Percentiles rank a stretch among this genome's conserved stretches.
phyloP scores from a whole-genome alignment of 805 yeast species.

The Monosporozyma siamensis region DNA sequence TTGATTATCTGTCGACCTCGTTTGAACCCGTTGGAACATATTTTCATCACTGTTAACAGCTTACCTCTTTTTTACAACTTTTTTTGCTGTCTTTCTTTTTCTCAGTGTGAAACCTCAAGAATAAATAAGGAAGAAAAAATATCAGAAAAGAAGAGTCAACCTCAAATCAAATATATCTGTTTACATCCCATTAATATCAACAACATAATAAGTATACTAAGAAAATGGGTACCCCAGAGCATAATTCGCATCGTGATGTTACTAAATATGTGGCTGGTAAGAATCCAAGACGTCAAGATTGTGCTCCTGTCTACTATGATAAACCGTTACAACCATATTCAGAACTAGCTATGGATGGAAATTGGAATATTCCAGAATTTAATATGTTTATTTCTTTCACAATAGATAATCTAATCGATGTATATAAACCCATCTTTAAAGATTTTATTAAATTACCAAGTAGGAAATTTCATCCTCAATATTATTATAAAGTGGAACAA shows the following conservation, averaged over 20 bases:
- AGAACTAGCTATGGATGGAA: slow-evolving; percentile 24
- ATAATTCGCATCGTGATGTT: slow-evolving; percentile 4
- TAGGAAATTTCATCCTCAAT: slow-evolving; percentile 69
- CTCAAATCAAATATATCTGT: too few relatives aligned
- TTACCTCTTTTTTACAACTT: too few relatives aligned
- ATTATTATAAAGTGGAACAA: slow-evolving; percentile 50
- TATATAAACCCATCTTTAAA: slow-evolving; percentile 27
- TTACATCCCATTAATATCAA: background rate
- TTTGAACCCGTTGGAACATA: too few relatives aligned
- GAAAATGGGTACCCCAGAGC: slow-evolving; percentile 7
- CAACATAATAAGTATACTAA: background rate
- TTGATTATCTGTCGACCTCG: too few relatives aligned
- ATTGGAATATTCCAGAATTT: slow-evolving; percentile 29
- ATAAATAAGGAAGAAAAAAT: too few relatives aligned
- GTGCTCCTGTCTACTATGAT: slow-evolving; percentile 16
- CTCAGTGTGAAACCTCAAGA: too few relatives aligned
- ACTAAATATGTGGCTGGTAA: slow-evolving; percentile 27
- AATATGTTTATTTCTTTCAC: slow-evolving; percentile 25
- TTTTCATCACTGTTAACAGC: too few relatives aligned
- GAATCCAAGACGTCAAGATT: slow-evolving; percentile 22
- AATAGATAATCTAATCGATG: slow-evolving; percentile 22
- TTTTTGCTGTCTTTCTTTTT: too few relatives aligned
- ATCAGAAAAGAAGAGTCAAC: too few relatives aligned
- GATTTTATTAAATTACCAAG: slow-evolving; percentile 68
- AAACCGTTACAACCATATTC: slow-evolving; percentile 25